phyloP scores from a whole-genome alignment of 768 basidiomycete genomes.

The Fomitopsis pulvina region DNA sequence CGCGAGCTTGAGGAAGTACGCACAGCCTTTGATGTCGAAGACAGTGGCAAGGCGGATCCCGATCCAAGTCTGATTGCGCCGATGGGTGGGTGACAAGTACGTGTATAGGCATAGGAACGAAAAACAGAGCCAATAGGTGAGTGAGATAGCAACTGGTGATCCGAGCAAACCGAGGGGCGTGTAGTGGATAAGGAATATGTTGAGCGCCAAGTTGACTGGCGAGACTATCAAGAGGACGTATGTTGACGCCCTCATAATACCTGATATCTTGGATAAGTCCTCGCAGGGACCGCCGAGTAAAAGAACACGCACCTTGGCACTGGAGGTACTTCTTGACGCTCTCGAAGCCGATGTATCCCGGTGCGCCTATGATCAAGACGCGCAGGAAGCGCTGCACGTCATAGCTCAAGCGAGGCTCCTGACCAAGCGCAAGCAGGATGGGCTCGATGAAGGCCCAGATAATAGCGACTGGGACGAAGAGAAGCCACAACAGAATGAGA shows the following conservation, averaged over 20 bases:
- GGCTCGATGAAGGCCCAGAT: constrained; percentile 63
- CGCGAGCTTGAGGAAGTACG: constrained; percentile 56
- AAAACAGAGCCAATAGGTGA: constrained; percentile 68
- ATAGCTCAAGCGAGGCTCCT: constrained; percentile 46
- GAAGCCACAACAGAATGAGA: constrained; percentile 52
- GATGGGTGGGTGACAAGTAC: constrained; percentile 44
- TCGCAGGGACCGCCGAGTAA: not conserved
- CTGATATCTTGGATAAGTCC: constrained; percentile 26
- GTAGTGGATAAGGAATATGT: constrained; percentile 55
- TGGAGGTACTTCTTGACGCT: constrained; percentile 76
- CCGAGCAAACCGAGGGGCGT: constrained; percentile 60
- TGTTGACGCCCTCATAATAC: constrained; percentile 71
- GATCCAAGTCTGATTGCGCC: constrained; percentile 56
- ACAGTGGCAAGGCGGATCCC: constrained; percentile 42
- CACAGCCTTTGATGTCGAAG: constrained; percentile 43
- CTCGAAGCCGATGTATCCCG: constrained; percentile 72
- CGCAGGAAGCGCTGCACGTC: constrained; percentile 64
- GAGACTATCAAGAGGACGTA: constrained; percentile 53
- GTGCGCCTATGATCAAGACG: constrained; percentile 55
- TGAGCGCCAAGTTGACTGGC: constrained; percentile 59
- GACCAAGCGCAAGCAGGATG: constrained; percentile 55
- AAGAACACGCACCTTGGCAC: constrained; percentile 52
- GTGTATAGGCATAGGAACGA: constrained; percentile 44
- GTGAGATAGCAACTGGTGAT: constrained; percentile 58
- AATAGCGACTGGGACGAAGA: constrained; percentile 56